Evolutionary conservation across 2,329 filamentous ascomycete species (phyloP), one percentile per base, ranked within the genome.

Genomic region (Cercospora nicotianae): DNA sequence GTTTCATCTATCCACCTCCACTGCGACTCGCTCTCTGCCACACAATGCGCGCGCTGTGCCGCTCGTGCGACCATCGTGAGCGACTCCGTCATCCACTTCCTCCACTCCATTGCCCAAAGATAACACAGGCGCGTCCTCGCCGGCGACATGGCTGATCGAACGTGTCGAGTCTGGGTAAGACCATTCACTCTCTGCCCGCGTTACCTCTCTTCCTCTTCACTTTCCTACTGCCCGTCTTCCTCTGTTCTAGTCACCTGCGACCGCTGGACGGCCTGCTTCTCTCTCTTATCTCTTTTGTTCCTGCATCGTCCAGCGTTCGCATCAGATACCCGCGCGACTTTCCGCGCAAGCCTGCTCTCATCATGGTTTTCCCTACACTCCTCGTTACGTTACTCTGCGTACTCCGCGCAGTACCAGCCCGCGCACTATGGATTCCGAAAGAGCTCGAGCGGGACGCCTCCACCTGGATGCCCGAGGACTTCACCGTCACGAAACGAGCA

Each of bases 361-460:
- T 59, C 60, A 73, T 73, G 67, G 65, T 69, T 55, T 28, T 51
- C 33, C 26, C 30, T 30, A 26, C 42, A 28, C 36, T 53, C 53
- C 51, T 68, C 33, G 80, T 81, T 76, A 68, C 80, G 36, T 65
- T 79, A 57, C 72, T 75, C 2, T 63, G 30, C 60, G 13, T 70
- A 16, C 59, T 70, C 12, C 65, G 48, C 20, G 31, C 62, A 30
- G 70, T 76, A 20, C 60, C 71, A 18, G 73, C 70, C 31, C 70
- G 69, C 36, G 71, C 71, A 18, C 39, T 75, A 8, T 75, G 72
- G 73, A 67, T 75, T n/a, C 73, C 71, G 26, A 70, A 71, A 55
- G 69, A 71, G 5, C 57, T 69, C 10, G 53, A 68, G 45, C 57
- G 45, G 18, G 68, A 69, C 28, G 61, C 48, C 5, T 23, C 64